Conservation (phyloP, 345 rosid genomes). For the Salix koriyanagi region DNA sequence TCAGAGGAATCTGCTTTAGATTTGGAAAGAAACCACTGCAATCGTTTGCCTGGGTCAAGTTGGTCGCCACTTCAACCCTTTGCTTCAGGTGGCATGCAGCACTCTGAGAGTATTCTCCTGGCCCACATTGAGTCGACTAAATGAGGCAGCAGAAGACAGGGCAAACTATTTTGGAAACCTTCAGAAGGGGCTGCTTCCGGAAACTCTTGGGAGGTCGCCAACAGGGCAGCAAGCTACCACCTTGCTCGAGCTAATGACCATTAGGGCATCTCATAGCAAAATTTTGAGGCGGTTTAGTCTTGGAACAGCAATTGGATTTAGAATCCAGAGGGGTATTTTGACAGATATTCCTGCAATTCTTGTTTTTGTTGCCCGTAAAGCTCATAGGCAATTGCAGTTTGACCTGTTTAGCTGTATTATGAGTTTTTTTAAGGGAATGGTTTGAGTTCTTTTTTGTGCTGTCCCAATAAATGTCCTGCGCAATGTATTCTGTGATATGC, state of each 20-base stretch:
- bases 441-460: conserved; percentile 1
- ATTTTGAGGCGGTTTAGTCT: conserved; percentile 77
- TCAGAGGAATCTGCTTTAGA: conserved; percentile 70
- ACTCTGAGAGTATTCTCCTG: too few species aligned
- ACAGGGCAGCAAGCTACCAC: conserved; percentile 85
- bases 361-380: conserved; percentile 93
- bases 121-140: conserved; percentile 81
- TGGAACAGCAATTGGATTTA: conserved; percentile 91
- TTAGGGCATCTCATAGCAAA: conserved; percentile 94
- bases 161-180: conserved; percentile 94
- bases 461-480: background rate
- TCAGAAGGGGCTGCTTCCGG: conserved; percentile 88
- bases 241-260: conserved; percentile 87
- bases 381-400: conserved; percentile 56
- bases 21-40: too few species aligned
- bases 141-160: conserved; percentile 82
- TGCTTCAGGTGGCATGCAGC: too few species aligned
- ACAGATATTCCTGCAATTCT: conserved; percentile 88
- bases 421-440: too few species aligned
- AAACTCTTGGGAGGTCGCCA: conserved; percentile 63
- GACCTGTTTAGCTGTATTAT: too few species aligned
- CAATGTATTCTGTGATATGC: background rate
- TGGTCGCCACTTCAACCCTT: too few species aligned
- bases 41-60: too few species aligned
- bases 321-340: conserved; percentile 67